Evolutionary conservation across 2,329 filamentous ascomycete species (phyloP), one percentile per base, ranked within the genome.

Genomic region (Stemphylium beticola): DNA sequence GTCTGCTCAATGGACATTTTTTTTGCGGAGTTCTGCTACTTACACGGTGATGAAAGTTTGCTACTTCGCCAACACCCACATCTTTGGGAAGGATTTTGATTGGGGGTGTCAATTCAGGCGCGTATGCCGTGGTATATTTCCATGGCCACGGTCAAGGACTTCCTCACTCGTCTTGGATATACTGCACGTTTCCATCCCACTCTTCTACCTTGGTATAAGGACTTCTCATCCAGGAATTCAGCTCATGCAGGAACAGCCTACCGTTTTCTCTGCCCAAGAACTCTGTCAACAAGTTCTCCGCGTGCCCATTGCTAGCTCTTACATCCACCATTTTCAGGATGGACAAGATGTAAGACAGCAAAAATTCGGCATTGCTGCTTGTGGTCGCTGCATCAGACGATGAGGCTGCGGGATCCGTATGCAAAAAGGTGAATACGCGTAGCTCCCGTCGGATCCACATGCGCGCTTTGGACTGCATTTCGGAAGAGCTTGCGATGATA

Each of bases 371-470:
- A 66, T 93, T 93, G 61, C 85, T 87, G 4, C 83, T 83, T 36
- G 69, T 73, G 15, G 69, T 68, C 2, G 64, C 53, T 3, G 47
- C 64, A 26, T 45, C 41, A 6, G 64, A 57, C 4, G 64, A 51
- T 1, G 58, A 60, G 58, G 66, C 66, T 12, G 61, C 46, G 2
- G 50, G 56, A 54, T 64, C 65, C 29, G 77, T 80, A 46, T 81
- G 77, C 11, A 96, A 79, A 66, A 93, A 95, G 14, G 84, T 82
- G 65, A 97, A 96, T 15, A 96, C 91, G 49, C 87, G 86, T 3
- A 97, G 79, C 71, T 98, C 93, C 38, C 93, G 85, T 0, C 92
- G 85, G 45, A 96, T 85, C 84, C 91, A 98, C 57, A 85, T 87
- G 6, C 90, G 83, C 2, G 93, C 92, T 32, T 90, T 87, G 0